Evolutionary conservation across 306 rosid genomes (phyloP).

Genomic region (Quercus ilex): DNA sequence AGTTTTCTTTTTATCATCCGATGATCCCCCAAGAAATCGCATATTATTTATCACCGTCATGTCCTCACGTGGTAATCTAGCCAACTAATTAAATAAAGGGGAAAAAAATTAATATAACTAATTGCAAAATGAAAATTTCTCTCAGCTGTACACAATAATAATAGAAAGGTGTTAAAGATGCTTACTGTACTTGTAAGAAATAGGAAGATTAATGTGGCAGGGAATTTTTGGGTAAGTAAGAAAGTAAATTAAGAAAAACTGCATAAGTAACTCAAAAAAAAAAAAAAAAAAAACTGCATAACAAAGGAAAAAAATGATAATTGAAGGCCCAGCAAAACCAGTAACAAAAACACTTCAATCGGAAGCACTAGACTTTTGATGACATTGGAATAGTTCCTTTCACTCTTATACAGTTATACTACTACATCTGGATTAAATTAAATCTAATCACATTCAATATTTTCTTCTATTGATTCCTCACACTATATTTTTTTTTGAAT

Average conservation of each 20-base stretch:
- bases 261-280: neutral
- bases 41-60: constrained; percentile 80
- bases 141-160: constrained; percentile 2
- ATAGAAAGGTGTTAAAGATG: neutral
- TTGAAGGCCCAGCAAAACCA: neutral
- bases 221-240: neutral
- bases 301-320: neutral
- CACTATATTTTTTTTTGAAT: no score
- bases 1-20: constrained; percentile 39
- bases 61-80: constrained; percentile 73
- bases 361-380: neutral
- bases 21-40: constrained; percentile 62
- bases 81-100: constrained; percentile 52
- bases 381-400: no score
- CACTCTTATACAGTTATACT: no score
- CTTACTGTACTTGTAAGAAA: neutral
- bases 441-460: no score
- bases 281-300: neutral
- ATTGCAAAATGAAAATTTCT: neutral
- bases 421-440: no score
- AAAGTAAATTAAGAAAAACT: no score
- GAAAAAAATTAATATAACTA: constrained; percentile 11
- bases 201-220: neutral
- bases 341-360: neutral
- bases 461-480: no score